Conservation (phyloP, 164 flowering plant species). For the Protea cynaroides region DNA sequence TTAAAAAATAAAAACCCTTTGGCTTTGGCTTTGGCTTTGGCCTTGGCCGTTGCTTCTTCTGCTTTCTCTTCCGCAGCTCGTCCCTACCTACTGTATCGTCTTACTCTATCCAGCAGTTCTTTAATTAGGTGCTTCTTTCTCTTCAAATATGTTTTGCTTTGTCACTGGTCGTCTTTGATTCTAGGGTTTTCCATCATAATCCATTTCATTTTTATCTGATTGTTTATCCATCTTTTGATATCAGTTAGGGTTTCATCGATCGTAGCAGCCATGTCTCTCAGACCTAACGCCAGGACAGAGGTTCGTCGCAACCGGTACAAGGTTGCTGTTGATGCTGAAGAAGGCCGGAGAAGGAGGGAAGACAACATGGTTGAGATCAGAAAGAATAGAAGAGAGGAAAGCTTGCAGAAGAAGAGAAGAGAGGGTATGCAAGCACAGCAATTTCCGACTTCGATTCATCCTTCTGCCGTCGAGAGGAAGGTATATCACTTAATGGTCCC, state of each 20-base stretch:
- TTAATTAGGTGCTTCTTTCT: neutral
- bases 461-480: slow-evolving; percentile 29
- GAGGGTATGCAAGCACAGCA: slow-evolving; percentile 41
- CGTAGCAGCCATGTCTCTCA: slow-evolving; percentile 40
- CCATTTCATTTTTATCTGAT: neutral
- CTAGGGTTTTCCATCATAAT: neutral
- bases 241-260: neutral
- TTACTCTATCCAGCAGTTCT: neutral
- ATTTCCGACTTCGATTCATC: slow-evolving; percentile 10
- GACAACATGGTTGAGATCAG: slow-evolving; percentile 69
- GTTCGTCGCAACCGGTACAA: slow-evolving; percentile 54
- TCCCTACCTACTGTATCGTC: neutral
- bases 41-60: too few relatives aligned
- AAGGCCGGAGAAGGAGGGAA: slow-evolving; percentile 56
- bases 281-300: slow-evolving; percentile 49
- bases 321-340: slow-evolving; percentile 62
- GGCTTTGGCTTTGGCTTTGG: too few relatives aligned
- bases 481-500: neutral
- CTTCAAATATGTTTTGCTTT: neutral
- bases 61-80: neutral
- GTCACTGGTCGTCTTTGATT: too few relatives aligned
- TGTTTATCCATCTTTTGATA: neutral
- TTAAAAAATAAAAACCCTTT: too few relatives aligned
- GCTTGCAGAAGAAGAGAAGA: slow-evolving; percentile 52
- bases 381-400: slow-evolving; percentile 52